These are phyloP conservation scores for Lenzites betulinus DNA, from an alignment of 768 basidiomycete genomes.

Conservation along the genomic window DNA sequence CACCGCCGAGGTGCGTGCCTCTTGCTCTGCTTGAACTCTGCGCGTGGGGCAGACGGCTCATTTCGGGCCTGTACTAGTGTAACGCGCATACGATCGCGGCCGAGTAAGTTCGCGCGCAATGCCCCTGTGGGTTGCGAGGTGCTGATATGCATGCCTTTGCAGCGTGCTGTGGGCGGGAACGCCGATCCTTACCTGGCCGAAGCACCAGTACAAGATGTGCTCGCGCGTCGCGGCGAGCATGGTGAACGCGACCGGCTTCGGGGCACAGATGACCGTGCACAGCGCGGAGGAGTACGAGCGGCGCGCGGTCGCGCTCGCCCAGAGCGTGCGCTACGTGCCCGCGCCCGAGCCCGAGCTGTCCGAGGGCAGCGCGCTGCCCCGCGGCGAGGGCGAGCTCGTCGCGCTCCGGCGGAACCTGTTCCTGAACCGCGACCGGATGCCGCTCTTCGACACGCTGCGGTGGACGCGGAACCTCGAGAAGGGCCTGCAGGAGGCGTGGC, in stretches of 20 bases:
- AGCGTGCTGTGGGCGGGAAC: conserved; percentile 56
- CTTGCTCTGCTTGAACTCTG: neutral
- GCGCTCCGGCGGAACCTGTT: conserved; percentile 45
- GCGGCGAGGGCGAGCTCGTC: conserved; percentile 39
- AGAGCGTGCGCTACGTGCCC: conserved; percentile 30
- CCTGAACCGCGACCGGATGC: conserved; percentile 42
- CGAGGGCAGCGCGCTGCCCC: conserved; percentile 23
- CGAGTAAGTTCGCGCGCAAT: conserved; percentile 38
- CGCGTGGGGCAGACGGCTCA: neutral
- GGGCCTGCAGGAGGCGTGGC: conserved; percentile 45
- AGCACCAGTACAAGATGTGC: conserved; percentile 49
- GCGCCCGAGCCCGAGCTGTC: conserved; percentile 15
- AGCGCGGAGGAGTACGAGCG: conserved; percentile 47
- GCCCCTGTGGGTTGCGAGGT: neutral
- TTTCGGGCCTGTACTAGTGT: conserved; percentile 38
- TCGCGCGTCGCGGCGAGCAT: conserved; percentile 53
- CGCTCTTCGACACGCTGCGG: conserved; percentile 50
- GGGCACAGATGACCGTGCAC: conserved; percentile 47
- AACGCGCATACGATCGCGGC: conserved; percentile 55
- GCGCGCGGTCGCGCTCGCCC: conserved; percentile 45
- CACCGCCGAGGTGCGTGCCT: conserved; percentile 45
- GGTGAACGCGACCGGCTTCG: conserved; percentile 49
- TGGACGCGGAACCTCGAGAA: conserved; percentile 53
- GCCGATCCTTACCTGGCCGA: conserved; percentile 50
- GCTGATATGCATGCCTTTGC: conserved; percentile 7